Percentiles rank a stretch among this genome's conserved stretches.
Evolutionary conservation across 805 yeast species (phyloP).

Genomic region (Cyberlindnera veronae): DNA sequence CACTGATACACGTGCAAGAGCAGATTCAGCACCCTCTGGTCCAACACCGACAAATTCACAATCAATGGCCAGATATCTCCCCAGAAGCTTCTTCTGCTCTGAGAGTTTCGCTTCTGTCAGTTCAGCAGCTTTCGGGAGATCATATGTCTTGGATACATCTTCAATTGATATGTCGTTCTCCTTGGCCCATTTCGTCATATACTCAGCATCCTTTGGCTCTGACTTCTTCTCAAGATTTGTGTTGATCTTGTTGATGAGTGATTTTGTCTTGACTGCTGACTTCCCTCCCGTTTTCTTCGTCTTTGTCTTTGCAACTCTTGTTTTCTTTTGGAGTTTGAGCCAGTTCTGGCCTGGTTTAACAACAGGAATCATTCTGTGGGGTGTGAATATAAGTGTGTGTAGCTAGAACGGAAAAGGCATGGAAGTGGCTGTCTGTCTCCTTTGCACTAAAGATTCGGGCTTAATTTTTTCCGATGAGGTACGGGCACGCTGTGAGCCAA

Average conservation of each 20-base stretch:
- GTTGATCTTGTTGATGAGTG: constrained; percentile 18
- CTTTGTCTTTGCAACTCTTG: constrained; percentile 6
- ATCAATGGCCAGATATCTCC: constrained; percentile 79
- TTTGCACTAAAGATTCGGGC: neutral
- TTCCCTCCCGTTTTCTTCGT: constrained; percentile 5
- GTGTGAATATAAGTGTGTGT: too few relatives aligned
- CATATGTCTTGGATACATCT: constrained; percentile 23
- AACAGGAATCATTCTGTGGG: constrained; percentile 8
- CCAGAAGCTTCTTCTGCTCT: constrained; percentile 44
- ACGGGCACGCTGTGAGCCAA: constrained; percentile 6
- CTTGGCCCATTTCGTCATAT: constrained; percentile 25
- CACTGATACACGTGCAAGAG: constrained; percentile 80
- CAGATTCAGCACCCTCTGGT: constrained; percentile 62
- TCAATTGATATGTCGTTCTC: constrained; percentile 26
- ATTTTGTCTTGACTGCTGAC: constrained; percentile 12
- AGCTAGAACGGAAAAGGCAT: too few relatives aligned
- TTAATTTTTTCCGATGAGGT: constrained; percentile 12
- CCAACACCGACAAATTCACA: constrained; percentile 96
- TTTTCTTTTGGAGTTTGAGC: constrained; percentile 20
- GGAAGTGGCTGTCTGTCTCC: too few relatives aligned
- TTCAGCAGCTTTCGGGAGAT: constrained; percentile 13
- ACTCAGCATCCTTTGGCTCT: constrained; percentile 2
- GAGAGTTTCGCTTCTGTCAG: constrained; percentile 16
- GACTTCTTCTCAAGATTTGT: constrained; percentile 14
- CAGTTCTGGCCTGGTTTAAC: constrained; percentile 20